Conservation (phyloP, 2,329 filamentous ascomycete genomes). For the Trichophyton schoenleinii region DNA sequence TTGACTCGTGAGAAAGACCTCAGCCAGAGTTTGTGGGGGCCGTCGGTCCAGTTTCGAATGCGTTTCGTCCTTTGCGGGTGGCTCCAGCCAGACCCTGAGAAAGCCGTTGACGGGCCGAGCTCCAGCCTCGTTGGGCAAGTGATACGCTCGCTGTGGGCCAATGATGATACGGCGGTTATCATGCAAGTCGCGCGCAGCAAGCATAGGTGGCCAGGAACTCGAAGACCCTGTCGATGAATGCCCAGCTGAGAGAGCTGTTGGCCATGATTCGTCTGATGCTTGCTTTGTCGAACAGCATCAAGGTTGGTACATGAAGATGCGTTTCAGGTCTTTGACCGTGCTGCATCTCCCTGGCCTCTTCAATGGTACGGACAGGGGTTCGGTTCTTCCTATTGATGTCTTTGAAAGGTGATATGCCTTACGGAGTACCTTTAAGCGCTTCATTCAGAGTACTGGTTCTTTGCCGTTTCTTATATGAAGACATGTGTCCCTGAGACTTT, state of each 20-base stretch:
- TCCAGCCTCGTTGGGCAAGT: background rate
- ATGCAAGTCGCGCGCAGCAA: background rate
- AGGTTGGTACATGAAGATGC: background rate
- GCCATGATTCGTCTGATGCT: background rate
- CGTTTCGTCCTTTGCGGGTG: background rate
- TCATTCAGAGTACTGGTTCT: background rate
- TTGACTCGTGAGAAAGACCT: too few relatives aligned
- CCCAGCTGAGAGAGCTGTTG: background rate
- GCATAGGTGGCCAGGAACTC: background rate
- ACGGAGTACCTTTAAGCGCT: background rate
- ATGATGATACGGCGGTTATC: background rate
- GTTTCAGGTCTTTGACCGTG: constrained; percentile 1
- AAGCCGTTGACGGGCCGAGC: background rate
- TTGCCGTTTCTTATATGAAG: background rate
- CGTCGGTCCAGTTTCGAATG: background rate
- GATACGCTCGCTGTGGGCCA: background rate
- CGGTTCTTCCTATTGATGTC: background rate
- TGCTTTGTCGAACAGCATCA: background rate
- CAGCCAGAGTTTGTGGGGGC: background rate
- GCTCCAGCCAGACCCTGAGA: background rate
- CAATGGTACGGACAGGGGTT: background rate
- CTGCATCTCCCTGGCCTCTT: background rate
- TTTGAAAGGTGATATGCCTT: background rate
- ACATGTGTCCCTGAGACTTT: background rate
- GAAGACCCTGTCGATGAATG: background rate